Base-by-base conservation (phyloP, 139 green algal species). In the Coccomyxa sp. region DNA sequence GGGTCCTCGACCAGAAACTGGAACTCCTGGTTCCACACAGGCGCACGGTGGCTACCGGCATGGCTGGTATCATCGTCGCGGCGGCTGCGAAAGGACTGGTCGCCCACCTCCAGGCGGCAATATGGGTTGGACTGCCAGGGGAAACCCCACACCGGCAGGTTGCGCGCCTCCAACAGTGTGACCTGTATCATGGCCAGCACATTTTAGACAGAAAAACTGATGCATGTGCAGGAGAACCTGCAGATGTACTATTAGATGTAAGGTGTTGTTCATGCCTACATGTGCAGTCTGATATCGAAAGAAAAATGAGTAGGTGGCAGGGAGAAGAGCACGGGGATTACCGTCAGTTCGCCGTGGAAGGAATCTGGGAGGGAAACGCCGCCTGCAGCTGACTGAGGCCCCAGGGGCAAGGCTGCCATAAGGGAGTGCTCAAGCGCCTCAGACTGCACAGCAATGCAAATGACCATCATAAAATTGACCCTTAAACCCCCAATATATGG, bases 11-110 rank as follows among this genome's bases (percentile, higher is more conserved):
- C 95, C 85, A 98, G 88, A 76, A 98, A 97, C 88, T 98, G 93
- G 85, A 96, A 94, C 87, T 96, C 94, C 91, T 98, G 95, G 88
- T 98, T 97, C 95, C 95, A 98, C 28, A 96, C 90, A 13, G 94
- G 95, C 7, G 89, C 87, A 10, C 93, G 86, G 88, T 98, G 93
- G 63, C 84, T 83, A 75, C 93, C 93, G 18, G 86, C 79, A 57
- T 91, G 87, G 77, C 84, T 90, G 31, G 95, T 98, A 81, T 96
- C 95, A 76, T 90, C 90, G 71, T 98, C 95, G 0, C 90, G 85
- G 25, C 93, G 86, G 67, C 86, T 93, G 75, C 79, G 31, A 59
- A 84, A 28, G 3, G 93, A 92, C 88, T 98, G 96, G 31, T 90
- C 82, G 21, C 96, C 96, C 80, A 98, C 86, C 76, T 89, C 87